Conservation (phyloP, 371 early-diverging fungal species). For the Syncephalastrum contaminatum region DNA sequence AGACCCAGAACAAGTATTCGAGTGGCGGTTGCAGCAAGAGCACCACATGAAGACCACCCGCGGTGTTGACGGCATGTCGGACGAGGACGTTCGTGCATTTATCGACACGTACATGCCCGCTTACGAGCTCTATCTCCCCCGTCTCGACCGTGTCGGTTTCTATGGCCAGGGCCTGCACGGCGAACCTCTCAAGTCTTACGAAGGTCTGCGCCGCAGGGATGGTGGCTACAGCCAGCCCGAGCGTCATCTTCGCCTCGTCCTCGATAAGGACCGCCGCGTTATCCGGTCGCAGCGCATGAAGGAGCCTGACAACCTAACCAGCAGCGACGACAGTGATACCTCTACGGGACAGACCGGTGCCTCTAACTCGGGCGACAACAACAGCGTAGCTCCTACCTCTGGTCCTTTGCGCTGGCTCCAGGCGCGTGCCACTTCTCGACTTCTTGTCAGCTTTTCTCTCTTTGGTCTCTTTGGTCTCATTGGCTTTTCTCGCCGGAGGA, state of each 20-base stretch:
- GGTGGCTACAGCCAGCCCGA: slow-evolving; percentile 27
- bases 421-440: not conserved
- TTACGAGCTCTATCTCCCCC: slow-evolving; percentile 75
- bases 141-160: slow-evolving; percentile 52
- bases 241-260: slow-evolving; percentile 31
- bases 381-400: not conserved
- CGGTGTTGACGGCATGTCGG: slow-evolving; percentile 57
- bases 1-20: slow-evolving; percentile 64
- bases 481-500: slow-evolving; percentile 2
- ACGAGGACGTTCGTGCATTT: slow-evolving; percentile 76
- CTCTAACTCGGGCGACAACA: not conserved
- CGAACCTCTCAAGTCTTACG: slow-evolving; percentile 26
- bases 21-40: slow-evolving; percentile 91
- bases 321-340: not conserved
- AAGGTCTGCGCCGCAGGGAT: slow-evolving; percentile 32
- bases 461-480: slow-evolving; percentile 8
- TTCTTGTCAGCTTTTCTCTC: slow-evolving; percentile 1
- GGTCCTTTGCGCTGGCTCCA: too few relatives aligned
- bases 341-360: not conserved
- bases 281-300: slow-evolving; percentile 15
- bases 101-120: slow-evolving; percentile 90
- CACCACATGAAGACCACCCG: slow-evolving; percentile 49
- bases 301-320: slow-evolving; percentile 3
- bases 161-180: slow-evolving; percentile 33
- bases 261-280: slow-evolving; percentile 34